phyloP scores from a whole-genome alignment of 805 yeast species.

The Vanderwaltozyma verrucispora region DNA sequence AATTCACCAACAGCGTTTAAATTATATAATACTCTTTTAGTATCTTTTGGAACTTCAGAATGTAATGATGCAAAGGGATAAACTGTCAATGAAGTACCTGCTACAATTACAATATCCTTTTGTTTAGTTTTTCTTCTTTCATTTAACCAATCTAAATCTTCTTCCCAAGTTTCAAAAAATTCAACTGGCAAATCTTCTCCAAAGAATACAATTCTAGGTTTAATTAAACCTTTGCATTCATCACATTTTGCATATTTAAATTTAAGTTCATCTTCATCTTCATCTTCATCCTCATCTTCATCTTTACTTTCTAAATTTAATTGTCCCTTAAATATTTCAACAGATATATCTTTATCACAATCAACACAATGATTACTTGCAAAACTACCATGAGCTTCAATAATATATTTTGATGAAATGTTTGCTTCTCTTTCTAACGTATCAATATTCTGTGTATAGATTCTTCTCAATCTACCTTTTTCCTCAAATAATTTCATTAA shows the following conservation, averaged over 20 bases:
- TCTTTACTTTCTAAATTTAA: constrained; percentile 22
- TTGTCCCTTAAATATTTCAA: constrained; percentile 34
- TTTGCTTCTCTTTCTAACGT: constrained; percentile 85
- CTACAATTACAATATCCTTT: constrained; percentile 60
- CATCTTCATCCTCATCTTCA: constrained; percentile 4
- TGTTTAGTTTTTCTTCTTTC: constrained; percentile 30
- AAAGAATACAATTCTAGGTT: constrained; percentile 91
- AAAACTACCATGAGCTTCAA: constrained; percentile 95
- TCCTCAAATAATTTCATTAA: constrained; percentile 60
- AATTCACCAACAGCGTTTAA: constrained; percentile 73
- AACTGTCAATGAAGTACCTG: constrained; percentile 87
- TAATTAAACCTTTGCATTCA: constrained; percentile 64
- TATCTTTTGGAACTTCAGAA: constrained; percentile 39
- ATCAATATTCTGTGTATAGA: constrained; percentile 90
- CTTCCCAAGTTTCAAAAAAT: constrained; percentile 63
- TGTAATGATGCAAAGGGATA: constrained; percentile 87
- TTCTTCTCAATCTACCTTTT: constrained; percentile 49
- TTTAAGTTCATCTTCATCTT: not conserved
- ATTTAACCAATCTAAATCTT: constrained; percentile 28
- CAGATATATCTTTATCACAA: constrained; percentile 48
- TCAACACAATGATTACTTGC: constrained; percentile 75
- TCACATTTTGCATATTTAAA: constrained; percentile 38
- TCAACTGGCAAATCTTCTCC: constrained; percentile 74
- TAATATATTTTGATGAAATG: constrained; percentile 46
- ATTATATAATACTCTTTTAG: constrained; percentile 60